phyloP scores from a whole-genome alignment of 495 filamentous ascomycete species.

The Letharia lupina region DNA sequence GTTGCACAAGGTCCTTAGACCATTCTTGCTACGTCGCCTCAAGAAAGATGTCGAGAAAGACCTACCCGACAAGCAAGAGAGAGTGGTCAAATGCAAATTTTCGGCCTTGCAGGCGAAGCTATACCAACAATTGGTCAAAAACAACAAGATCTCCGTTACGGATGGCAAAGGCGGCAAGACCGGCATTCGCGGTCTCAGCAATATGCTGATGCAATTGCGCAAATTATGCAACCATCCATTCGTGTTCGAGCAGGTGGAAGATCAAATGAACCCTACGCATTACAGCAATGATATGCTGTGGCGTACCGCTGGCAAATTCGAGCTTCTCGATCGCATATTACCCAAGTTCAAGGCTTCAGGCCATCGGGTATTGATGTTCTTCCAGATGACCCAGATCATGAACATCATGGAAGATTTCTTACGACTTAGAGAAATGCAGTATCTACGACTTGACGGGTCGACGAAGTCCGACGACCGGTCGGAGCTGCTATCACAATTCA shows the following conservation, averaged over 20 bases:
- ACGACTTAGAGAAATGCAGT: constrained; percentile 68
- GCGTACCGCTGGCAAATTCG: constrained; percentile 96
- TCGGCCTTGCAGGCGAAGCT: constrained; percentile 87
- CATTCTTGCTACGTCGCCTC: constrained; percentile 93
- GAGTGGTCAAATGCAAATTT: constrained; percentile 97
- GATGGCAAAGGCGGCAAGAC: constrained; percentile 95
- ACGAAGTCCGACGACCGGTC: constrained; percentile 98
- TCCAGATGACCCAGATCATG: constrained; percentile 99
- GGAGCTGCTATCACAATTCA: constrained; percentile 79
- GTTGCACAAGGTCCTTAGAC: constrained; percentile 93
- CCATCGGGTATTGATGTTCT: constrained; percentile 97
- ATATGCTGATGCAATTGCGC: constrained; percentile 99
- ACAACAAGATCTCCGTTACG: constrained; percentile 87
- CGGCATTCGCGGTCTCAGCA: constrained; percentile 89
- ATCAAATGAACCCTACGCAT: constrained; percentile 88
- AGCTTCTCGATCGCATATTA: constrained; percentile 82
- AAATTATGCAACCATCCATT: constrained; percentile 99
- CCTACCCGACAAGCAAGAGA: constrained; percentile 94
- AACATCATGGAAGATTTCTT: constrained; percentile 99
- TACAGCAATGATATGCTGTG: constrained; percentile 87
- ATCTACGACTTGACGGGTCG: constrained; percentile 87
- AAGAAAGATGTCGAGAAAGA: constrained; percentile 99
- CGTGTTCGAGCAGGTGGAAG: constrained; percentile 94
- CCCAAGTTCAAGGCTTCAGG: constrained; percentile 85
- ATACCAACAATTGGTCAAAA: constrained; percentile 91